Evolutionary conservation across 2,329 filamentous ascomycete species (phyloP).

Genomic region (Paramyrothecium sp.): DNA sequence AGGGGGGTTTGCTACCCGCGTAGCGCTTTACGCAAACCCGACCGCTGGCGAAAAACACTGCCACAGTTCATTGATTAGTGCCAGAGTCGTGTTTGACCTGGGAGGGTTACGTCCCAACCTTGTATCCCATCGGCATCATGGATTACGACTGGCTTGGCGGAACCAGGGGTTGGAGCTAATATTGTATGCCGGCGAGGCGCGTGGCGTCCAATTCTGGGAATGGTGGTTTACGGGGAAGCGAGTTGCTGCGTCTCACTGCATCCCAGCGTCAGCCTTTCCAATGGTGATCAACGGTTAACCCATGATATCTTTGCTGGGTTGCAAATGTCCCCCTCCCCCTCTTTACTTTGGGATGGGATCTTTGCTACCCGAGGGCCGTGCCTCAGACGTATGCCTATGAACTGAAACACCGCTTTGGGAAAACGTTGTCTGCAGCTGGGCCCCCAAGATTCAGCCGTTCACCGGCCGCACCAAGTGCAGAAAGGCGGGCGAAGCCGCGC

Average conservation of each 20-base stretch:
- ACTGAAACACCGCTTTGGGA: not conserved
- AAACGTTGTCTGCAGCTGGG: not conserved
- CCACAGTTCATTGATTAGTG: not conserved
- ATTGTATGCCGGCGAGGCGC: not conserved
- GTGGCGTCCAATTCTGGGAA: not conserved
- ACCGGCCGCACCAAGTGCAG: not conserved
- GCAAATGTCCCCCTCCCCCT: not conserved
- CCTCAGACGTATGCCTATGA: not conserved
- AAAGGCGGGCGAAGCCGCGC: too few species aligned
- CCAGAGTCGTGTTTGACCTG: not conserved
- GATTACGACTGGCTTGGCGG: not conserved
- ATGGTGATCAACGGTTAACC: not conserved
- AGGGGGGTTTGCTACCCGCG: not conserved
- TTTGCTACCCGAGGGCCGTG: not conserved
- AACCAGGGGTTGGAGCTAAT: not conserved
- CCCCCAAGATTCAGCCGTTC: not conserved
- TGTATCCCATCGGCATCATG: not conserved
- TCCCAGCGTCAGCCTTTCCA: not conserved
- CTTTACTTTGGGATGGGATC: not conserved
- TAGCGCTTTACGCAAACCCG: too few species aligned
- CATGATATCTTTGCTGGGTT: not conserved
- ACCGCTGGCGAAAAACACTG: not conserved
- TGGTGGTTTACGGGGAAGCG: not conserved
- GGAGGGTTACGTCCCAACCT: not conserved
- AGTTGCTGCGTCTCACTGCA: not conserved